Evolutionary conservation across 495 filamentous ascomycete genomes (phyloP).

Genomic region (Podospora fimiseda): DNA sequence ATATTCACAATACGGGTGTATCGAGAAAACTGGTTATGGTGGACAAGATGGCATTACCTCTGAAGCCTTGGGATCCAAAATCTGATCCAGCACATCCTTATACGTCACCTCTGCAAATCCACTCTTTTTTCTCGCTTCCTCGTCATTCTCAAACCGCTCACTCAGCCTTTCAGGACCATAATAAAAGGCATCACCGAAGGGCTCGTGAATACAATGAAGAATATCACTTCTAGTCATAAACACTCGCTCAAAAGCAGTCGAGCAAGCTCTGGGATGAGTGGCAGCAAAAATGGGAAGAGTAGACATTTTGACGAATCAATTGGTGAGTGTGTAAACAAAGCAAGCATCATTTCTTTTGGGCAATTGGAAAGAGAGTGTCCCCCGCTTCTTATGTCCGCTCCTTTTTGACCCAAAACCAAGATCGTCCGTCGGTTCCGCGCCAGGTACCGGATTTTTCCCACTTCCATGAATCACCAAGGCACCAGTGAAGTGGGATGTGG

Average conservation of each 20-base stretch:
- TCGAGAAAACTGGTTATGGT: too few species aligned
- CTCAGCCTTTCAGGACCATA: slow-evolving; percentile 84
- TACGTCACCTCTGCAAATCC: slow-evolving; percentile 75
- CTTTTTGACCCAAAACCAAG: too few species aligned
- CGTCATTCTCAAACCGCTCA: slow-evolving; percentile 66
- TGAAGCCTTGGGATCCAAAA: slow-evolving; percentile 54
- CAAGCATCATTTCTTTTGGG: too few species aligned
- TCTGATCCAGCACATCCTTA: slow-evolving; percentile 62
- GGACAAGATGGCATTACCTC: slow-evolving; percentile 35
- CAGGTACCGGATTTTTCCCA: too few species aligned
- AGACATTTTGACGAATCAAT: too few species aligned
- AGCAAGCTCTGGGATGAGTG: slow-evolving; percentile 89
- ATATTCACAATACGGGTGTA: too few species aligned
- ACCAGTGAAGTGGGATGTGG: too few species aligned
- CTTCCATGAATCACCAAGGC: too few species aligned
- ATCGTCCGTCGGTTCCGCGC: too few species aligned
- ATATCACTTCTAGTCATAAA: slow-evolving; percentile 88
- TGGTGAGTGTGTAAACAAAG: too few species aligned
- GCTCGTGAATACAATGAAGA: slow-evolving; percentile 82
- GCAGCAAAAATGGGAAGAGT: slow-evolving; percentile 82
- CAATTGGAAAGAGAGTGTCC: too few species aligned
- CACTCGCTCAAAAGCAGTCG: slow-evolving; percentile 93
- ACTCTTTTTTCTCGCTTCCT: slow-evolving; percentile 57
- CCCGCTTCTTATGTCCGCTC: too few species aligned
- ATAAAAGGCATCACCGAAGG: slow-evolving; percentile 95